These are phyloP conservation scores for Sarcomyxa edulis DNA, from an alignment of 768 basidiomycete species.

Conservation along the genomic window DNA sequence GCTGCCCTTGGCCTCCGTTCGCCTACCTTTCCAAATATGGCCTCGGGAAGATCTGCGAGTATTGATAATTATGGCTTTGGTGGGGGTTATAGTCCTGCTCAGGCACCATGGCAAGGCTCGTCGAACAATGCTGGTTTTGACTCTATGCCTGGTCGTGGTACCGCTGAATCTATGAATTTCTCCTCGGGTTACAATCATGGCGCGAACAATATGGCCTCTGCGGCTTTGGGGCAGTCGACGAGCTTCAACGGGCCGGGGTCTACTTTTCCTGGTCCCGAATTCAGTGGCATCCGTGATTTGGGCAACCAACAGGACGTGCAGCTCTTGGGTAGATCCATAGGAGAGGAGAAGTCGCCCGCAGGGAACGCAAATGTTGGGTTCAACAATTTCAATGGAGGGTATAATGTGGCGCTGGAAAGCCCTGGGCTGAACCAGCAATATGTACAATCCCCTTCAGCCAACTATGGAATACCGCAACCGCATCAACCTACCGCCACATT, in stretches of 20 bases:
- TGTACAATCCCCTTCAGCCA: neutral
- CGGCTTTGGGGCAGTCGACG: too few relatives aligned
- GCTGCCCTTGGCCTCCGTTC: constrained; percentile 23
- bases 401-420: too few relatives aligned
- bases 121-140: constrained; percentile 15
- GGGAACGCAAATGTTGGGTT: too few relatives aligned
- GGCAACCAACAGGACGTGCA: too few relatives aligned
- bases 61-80: constrained; percentile 23
- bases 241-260: too few relatives aligned
- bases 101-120: constrained; percentile 24
- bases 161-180: neutral
- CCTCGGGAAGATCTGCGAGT: constrained; percentile 23
- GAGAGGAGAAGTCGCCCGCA: too few relatives aligned
- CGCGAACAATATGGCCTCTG: too few relatives aligned
- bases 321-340: too few relatives aligned
- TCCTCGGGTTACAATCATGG: too few relatives aligned
- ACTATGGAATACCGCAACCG: neutral
- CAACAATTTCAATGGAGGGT: too few relatives aligned
- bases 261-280: too few relatives aligned
- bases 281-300: too few relatives aligned
- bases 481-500: neutral
- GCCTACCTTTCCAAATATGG: constrained; percentile 23
- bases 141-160: neutral
- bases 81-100: constrained; percentile 8
- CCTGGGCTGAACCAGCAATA: constrained; percentile 4